A percentile compares a stretch with the other conserved stretches of the same genome.
Conservation (phyloP, 78 protist genomes). For the Creolimax fragrantissima region DNA sequence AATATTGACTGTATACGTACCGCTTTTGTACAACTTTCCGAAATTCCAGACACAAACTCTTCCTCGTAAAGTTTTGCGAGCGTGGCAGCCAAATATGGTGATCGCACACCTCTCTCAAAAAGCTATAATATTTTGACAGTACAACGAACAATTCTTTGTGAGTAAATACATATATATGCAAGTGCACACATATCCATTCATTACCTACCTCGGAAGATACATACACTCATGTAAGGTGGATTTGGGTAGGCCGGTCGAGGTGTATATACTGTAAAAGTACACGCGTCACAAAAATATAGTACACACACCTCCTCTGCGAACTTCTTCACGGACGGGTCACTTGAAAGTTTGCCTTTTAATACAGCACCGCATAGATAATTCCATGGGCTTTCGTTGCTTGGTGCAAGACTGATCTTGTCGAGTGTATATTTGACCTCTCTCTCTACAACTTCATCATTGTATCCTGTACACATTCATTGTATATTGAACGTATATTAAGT, state of each 20-base stretch:
- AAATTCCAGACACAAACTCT: not conserved
- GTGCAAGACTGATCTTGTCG: not conserved
- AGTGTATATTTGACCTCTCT: not conserved
- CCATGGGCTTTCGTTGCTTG: constrained; percentile 19
- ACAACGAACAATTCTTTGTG: not conserved
- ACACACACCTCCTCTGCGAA: not conserved
- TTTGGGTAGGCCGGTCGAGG: no score
- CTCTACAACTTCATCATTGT: not conserved
- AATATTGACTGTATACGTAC: no score
- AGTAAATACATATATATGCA: not conserved
- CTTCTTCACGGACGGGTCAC: not conserved
- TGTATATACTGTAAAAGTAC: no score
- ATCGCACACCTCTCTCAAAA: not conserved
- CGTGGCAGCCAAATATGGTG: not conserved
- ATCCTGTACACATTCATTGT: not conserved
- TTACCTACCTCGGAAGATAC: no score
- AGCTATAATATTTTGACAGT: not conserved
- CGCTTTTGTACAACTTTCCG: not conserved
- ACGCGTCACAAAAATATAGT: not conserved
- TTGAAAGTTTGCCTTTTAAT: not conserved
- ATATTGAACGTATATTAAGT: no score
- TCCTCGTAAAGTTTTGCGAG: not conserved
- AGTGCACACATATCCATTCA: not conserved
- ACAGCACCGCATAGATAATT: not conserved
- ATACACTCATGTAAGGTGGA: no score